Evolutionary conservation across 257 asterid species (phyloP).

Genomic region (Prunella vulgaris): DNA sequence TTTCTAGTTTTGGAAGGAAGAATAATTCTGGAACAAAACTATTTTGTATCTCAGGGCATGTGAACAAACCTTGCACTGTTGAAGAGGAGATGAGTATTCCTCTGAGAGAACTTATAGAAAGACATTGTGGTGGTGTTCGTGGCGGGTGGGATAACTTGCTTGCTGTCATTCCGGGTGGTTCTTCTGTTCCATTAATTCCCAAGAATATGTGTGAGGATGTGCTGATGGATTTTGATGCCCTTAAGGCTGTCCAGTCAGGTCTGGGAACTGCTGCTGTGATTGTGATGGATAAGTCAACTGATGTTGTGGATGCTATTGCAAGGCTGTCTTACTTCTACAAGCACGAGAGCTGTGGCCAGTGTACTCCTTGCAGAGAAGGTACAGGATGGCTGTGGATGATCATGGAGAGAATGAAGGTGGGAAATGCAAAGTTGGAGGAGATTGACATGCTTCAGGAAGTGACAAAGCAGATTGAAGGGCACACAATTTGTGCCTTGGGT

Average conservation of each 20-base stretch:
- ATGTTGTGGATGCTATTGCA: conserved; percentile 91
- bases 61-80: conserved; percentile 97
- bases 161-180: conserved; percentile 95
- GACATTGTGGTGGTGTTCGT: conserved; percentile 97
- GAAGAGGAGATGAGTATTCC: conserved; percentile 99
- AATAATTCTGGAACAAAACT: conserved; percentile 92
- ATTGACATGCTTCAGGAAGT: conserved; percentile 98
- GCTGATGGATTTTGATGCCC: conserved; percentile 97
- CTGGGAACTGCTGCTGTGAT: conserved; percentile 98
- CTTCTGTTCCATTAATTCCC: conserved; percentile 88
- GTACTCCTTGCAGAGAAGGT: conserved; percentile 99
- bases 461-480: conserved; percentile 99
- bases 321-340: conserved; percentile 94
- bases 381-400: conserved; percentile 99
- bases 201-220: conserved; percentile 86
- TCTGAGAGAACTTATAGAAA: conserved; percentile 78
- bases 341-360: conserved; percentile 99
- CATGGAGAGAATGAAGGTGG: conserved; percentile 98
- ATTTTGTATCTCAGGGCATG: conserved; percentile 94
- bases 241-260: conserved; percentile 94
- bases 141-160: conserved; percentile 99
- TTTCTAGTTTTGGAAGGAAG: conserved; percentile 92
- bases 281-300: conserved; percentile 99
- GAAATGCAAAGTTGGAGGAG: conserved; percentile 95
- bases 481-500: conserved; percentile 96